Conservation (phyloP, 345 rosid species). For the Geranium brycei region DNA sequence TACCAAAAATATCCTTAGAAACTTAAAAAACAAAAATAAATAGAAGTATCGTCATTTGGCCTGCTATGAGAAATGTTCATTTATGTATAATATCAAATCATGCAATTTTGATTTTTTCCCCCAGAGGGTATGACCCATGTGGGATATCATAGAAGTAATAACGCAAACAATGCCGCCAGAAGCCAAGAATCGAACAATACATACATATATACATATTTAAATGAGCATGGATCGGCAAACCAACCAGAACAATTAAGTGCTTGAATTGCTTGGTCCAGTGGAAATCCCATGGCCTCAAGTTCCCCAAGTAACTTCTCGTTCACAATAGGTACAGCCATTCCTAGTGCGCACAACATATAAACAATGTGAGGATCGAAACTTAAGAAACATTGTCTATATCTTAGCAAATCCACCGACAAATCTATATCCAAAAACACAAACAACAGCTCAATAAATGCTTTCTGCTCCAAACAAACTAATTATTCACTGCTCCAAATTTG, state of each 20-base stretch:
- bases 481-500: background rate
- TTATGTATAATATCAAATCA: too few relatives aligned
- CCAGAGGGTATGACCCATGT: too few relatives aligned
- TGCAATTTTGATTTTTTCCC: too few relatives aligned
- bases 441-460: too few relatives aligned
- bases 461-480: background rate
- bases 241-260: conserved; percentile 66
- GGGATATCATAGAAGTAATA: too few relatives aligned
- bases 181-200: background rate
- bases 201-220: background rate
- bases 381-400: too few relatives aligned
- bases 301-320: conserved; percentile 38
- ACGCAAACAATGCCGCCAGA: background rate
- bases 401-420: background rate
- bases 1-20: background rate
- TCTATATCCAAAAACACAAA: background rate
- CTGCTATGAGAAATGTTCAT: background rate
- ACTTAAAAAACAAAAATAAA: background rate
- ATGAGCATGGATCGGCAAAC: background rate
- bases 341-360: conserved; percentile 12
- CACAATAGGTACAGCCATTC: conserved; percentile 35
- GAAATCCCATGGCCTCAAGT: conserved; percentile 64
- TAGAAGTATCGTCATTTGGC: background rate
- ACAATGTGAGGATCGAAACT: background rate
- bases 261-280: conserved; percentile 37